A percentile compares a stretch with the other conserved stretches of the same genome.
Conservation (phyloP, 768 basidiomycete genomes). For the Auricularia sp. region DNA sequence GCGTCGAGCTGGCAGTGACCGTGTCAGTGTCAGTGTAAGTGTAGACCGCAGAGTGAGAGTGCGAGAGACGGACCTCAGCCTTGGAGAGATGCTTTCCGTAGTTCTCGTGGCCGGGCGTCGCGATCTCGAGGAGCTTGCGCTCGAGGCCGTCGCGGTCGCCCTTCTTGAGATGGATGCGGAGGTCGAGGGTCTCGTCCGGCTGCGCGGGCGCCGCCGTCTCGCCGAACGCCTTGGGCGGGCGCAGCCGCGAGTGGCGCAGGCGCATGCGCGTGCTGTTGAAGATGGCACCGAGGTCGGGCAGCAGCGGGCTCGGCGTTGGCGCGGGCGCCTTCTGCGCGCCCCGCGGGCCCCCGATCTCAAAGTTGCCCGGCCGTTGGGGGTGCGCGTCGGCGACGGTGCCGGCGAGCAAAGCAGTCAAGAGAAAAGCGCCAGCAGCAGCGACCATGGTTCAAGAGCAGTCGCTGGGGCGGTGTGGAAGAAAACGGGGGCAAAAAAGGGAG, state of each 20-base stretch:
- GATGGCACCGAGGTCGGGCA: not conserved
- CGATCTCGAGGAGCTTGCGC: not conserved
- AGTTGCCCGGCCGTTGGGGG: no score
- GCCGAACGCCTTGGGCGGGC: not conserved
- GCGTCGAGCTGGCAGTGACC: not conserved
- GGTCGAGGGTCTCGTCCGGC: not conserved
- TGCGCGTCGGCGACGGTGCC: no score
- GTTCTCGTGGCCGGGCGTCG: not conserved
- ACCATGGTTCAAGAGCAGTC: no score
- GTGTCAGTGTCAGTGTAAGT: no score
- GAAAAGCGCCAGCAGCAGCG: no score
- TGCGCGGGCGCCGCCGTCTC: not conserved
- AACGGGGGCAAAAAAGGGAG: no score
- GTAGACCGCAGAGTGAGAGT: not conserved
- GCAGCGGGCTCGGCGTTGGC: no score
- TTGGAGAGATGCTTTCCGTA: conserved; percentile 2
- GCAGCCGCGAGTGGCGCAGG: not conserved
- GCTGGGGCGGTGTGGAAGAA: no score
- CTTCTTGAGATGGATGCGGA: conserved; percentile 2
- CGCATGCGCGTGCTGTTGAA: not conserved
- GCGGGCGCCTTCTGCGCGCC: no score
- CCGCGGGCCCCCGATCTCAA: no score
- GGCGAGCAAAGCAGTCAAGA: no score
- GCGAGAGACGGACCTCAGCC: not conserved
- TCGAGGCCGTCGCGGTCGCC: not conserved